These are phyloP conservation scores for Planoprotostelium fungivorum DNA, from an alignment of 78 protist genomes.

Conservation along the genomic window DNA sequence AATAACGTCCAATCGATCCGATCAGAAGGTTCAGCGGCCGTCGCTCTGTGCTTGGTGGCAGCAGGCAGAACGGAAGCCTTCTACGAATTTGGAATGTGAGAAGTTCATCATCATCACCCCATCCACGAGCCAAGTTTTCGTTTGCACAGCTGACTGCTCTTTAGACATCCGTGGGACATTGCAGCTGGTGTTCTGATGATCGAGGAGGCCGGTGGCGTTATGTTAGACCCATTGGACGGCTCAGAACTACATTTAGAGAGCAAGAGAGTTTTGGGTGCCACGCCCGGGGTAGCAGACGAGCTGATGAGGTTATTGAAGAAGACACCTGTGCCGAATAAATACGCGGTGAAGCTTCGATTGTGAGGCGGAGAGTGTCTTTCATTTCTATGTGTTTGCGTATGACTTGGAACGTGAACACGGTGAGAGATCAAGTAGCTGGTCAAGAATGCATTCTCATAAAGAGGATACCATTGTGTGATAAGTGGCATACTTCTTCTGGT, in stretches of 20 bases:
- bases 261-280: neutral
- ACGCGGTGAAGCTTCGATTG: neutral
- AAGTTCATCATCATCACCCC: no score
- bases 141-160: no score
- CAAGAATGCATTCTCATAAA: no score
- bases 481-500: no score
- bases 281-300: neutral
- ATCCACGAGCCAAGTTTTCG: no score
- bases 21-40: slow-evolving; percentile 63
- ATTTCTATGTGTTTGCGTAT: no score
- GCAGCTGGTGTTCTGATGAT: slow-evolving; percentile 72
- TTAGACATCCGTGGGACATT: slow-evolving; percentile 82
- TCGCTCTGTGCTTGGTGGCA: slow-evolving; percentile 63
- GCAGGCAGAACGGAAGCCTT: slow-evolving; percentile 62
- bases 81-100: slow-evolving; percentile 61
- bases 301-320: neutral
- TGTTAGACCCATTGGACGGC: neutral
- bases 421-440: no score
- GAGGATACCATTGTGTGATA: no score
- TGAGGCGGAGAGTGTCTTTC: no score
- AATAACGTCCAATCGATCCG: slow-evolving; percentile 57
- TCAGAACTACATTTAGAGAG: neutral
- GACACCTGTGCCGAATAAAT: neutral
- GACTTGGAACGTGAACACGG: no score
- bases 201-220: slow-evolving; percentile 81